Evolutionary conservation across 1,139 yeast genomes (phyloP), one percentile per base, ranked within the genome.

Genomic region (Candida smagusa): DNA sequence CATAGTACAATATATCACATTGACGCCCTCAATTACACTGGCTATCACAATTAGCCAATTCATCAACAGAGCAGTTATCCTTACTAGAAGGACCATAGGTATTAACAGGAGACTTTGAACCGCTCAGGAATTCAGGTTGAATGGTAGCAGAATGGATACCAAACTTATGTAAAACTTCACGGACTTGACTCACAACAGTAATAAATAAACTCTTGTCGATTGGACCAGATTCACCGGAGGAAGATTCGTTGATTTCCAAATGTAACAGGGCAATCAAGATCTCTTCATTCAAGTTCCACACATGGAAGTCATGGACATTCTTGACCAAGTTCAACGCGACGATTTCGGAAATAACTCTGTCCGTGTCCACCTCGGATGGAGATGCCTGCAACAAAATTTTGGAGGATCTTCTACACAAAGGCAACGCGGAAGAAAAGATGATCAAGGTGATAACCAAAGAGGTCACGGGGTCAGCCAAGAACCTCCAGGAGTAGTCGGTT

Each of bases 121-220:
- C 37, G 28, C 28, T 26, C 28, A 52, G 42, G 45, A 70, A 89
- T 64, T 90, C 97, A 0, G 97, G 97, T 62, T 92, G 98, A 35
- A 92, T 90, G 1, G 98, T 92, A 13, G 94, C 96, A 30, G 95
- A 84, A 52, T 89, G 96, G 43, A 92, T 83, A 27, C 96, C 96
- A 55, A 81, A 85, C 25, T 74, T 79, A 51, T 87, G 95, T 56
- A 92, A 74, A 36, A 90, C 81, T 38, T 78, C 78, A 56, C 95
- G 79, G 39, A 92, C 92, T 43, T 78, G 77, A 36, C 80, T 72
- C 6, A 95, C 95, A 35, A 86, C 75, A n/a, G 68, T 63, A 46
- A 84, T 65, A 58, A 89, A 92, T 31, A 76, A 74, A 23, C 45
- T 45, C 44, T 63, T 63, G 47, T 63, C 58, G 3, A 33, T 32